These are phyloP conservation scores for Talaromyces liani DNA, from an alignment of 495 filamentous ascomycete species.

Conservation along the genomic window DNA sequence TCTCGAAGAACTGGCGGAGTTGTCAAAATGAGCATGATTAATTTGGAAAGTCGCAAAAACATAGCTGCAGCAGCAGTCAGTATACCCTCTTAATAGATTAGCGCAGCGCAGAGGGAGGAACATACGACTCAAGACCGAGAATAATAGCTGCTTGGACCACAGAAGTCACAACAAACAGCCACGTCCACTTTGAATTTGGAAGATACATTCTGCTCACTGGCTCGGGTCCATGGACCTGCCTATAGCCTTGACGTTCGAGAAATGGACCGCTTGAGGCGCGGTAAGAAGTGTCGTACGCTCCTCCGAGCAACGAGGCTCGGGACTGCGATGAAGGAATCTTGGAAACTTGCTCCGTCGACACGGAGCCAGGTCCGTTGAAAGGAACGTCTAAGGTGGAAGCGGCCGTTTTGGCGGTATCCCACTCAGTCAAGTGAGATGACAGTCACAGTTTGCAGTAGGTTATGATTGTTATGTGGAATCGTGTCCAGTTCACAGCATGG, in stretches of 20 bases:
- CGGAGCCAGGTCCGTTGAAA: constrained; percentile 21
- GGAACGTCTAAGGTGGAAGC: background rate
- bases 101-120: constrained; percentile 7
- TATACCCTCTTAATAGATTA: background rate
- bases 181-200: constrained; percentile 79
- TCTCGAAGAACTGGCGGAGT: constrained; percentile 39
- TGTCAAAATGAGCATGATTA: constrained; percentile 46
- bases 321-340: constrained; percentile 57
- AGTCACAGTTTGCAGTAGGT: background rate
- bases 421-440: background rate
- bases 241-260: constrained; percentile 49
- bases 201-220: constrained; percentile 50
- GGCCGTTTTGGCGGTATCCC: constrained; percentile 3
- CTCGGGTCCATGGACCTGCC: constrained; percentile 22
- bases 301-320: constrained; percentile 58
- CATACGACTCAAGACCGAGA: constrained; percentile 81
- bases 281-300: constrained; percentile 46
- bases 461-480: background rate
- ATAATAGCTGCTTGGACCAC: constrained; percentile 69
- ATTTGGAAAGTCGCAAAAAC: constrained; percentile 53
- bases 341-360: constrained; percentile 36
- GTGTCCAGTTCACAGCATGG: background rate
- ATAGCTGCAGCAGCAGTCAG: constrained; percentile 22
- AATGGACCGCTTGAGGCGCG: constrained; percentile 40
- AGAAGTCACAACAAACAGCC: constrained; percentile 70